Evolutionary conservation across 305 asterid genomes (phyloP).

Genomic region (Fraxinus albicans): DNA sequence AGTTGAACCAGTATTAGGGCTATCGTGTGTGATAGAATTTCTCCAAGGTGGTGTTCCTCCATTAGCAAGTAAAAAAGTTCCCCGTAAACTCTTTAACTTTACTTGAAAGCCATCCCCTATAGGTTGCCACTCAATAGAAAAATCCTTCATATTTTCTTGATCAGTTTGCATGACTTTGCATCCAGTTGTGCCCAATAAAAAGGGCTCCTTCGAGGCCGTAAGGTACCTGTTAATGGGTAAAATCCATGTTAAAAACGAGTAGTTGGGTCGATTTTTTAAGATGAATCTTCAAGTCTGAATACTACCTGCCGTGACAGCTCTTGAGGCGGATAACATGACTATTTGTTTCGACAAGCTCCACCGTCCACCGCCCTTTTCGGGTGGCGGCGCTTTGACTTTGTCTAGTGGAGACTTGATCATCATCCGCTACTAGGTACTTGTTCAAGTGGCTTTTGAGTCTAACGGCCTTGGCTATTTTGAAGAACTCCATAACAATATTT

Average conservation of each 20-base stretch:
- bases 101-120: conserved; percentile 79
- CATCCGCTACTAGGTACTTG: conserved; percentile 82
- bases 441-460: conserved; percentile 65
- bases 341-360: conserved; percentile 64
- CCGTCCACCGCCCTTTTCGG: conserved; percentile 70
- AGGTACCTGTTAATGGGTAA: conserved; percentile 42
- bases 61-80: conserved; percentile 71
- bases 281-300: neutral
- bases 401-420: conserved; percentile 59
- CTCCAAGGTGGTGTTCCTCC: conserved; percentile 96
- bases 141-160: conserved; percentile 44
- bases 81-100: conserved; percentile 48
- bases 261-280: neutral
- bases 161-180: conserved; percentile 49
- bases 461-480: conserved; percentile 61
- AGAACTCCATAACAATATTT: conserved; percentile 58
- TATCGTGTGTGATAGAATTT: conserved; percentile 72
- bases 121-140: conserved; percentile 72
- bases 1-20: conserved; percentile 44
- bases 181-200: conserved; percentile 79
- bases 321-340: conserved; percentile 58
- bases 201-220: conserved; percentile 60
- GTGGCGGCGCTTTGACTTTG: conserved; percentile 72
- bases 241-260: neutral
- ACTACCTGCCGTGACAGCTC: conserved; percentile 50